phyloP scores from a whole-genome alignment of 75 land plant species.

The Gnetum montanum region DNA sequence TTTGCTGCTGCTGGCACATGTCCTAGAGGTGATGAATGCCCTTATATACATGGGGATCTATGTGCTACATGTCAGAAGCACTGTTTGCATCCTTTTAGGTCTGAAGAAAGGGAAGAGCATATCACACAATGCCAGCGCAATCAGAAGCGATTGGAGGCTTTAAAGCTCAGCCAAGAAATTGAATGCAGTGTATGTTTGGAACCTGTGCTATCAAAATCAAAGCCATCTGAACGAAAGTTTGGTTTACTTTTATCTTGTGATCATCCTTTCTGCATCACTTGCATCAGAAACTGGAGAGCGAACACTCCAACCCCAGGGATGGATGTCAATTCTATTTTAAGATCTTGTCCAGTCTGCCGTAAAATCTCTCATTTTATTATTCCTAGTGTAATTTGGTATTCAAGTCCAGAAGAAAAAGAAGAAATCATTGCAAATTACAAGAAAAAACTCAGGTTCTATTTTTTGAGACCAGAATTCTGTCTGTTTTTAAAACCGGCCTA shows the following conservation, averaged over 20 bases:
- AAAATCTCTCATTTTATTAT: constrained; percentile 81
- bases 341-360: constrained; percentile 92
- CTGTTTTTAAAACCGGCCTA: neutral
- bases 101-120: constrained; percentile 79
- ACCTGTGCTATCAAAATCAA: constrained; percentile 77
- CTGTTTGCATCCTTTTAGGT: constrained; percentile 83
- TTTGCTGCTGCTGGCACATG: constrained; percentile 93
- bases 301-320: constrained; percentile 70
- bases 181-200: constrained; percentile 94
- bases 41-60: constrained; percentile 73
- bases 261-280: constrained; percentile 94
- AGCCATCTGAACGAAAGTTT: constrained; percentile 79
- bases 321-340: constrained; percentile 72
- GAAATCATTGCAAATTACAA: constrained; percentile 87
- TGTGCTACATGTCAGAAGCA: constrained; percentile 88
- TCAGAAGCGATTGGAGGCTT: constrained; percentile 65
- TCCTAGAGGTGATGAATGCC: constrained; percentile 66
- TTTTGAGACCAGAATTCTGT: neutral
- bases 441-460: constrained; percentile 60
- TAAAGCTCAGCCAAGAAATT: constrained; percentile 75
- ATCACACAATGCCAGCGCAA: constrained; percentile 50
- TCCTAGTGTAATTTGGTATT: constrained; percentile 93
- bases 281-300: constrained; percentile 89
- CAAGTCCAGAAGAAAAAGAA: constrained; percentile 65
- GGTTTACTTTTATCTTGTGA: constrained; percentile 92